phyloP scores from a whole-genome alignment of 306 rosid genomes.

The Gastrolobium bilobum region DNA sequence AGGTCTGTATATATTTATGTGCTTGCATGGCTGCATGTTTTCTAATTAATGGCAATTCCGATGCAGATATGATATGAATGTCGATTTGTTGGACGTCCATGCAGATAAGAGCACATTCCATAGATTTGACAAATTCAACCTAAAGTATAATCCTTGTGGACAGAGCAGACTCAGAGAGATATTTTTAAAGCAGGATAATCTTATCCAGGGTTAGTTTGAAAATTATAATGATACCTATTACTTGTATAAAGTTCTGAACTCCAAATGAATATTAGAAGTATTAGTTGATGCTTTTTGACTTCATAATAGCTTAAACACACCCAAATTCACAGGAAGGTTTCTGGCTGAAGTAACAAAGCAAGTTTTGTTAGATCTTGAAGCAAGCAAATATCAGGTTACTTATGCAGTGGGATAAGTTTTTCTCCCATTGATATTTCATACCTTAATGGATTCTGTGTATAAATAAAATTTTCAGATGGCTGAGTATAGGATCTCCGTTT shows the following conservation, averaged over 20 bases:
- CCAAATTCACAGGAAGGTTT: constrained; percentile 73
- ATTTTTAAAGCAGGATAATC: constrained; percentile 94
- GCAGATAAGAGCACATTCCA: constrained; percentile 96
- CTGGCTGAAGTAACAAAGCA: constrained; percentile 88
- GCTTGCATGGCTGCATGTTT: constrained; percentile 26
- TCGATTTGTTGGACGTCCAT: constrained; percentile 91
- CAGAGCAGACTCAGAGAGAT: constrained; percentile 96
- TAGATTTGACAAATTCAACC: constrained; percentile 94
- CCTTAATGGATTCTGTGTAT: constrained; percentile 31
- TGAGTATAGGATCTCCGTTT: constrained; percentile 89
- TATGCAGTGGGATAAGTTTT: constrained; percentile 3
- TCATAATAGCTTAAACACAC: constrained; percentile 33
- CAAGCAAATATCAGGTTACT: constrained; percentile 85
- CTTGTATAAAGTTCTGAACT: constrained; percentile 27
- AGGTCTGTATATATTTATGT: neutral
- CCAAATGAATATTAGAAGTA: constrained; percentile 32
- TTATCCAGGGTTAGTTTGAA: constrained; percentile 81
- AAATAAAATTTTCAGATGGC: constrained; percentile 77
- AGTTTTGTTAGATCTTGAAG: constrained; percentile 85
- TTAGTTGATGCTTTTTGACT: constrained; percentile 42
- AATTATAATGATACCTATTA: constrained; percentile 27
- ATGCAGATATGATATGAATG: constrained; percentile 80
- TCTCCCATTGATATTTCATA: constrained; percentile 9
- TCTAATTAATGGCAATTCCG: constrained; percentile 46
- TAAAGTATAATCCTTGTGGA: constrained; percentile 95